Base-by-base conservation (phyloP, 441 rosid species). In the Erysimum cheiri region DNA sequence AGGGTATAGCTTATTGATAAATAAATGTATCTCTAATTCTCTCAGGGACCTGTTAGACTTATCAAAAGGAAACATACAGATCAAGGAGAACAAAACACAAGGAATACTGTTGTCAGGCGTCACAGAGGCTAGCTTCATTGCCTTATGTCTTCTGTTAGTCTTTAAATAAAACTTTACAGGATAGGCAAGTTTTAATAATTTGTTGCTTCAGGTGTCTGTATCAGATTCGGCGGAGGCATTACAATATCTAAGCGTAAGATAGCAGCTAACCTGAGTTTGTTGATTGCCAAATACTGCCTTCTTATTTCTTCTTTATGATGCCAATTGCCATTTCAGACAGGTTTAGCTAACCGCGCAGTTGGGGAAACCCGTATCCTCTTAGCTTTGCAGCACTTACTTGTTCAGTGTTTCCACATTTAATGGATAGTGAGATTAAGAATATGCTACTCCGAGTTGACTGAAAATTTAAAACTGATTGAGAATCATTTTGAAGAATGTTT, bases 361-460 rank as follows among this genome's bases (percentile, higher is more conserved):
- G 98, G 94, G 60, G 98, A 93, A 84, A 91, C 97, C 62, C 90
- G 98, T 87, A 91, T 91, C 93, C 88, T 76, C 80, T 55, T 31
- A 35, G 40, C 50, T n/a, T 64, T 44, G 52, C 37, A 53, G 48
- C 73, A 60, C 17, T 53, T 15, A 56, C 17, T 52, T n/a, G 49
- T 15, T 39, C 50, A 50, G 24, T 69, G 59, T 31, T 44, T 29
- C 60, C 36, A 9, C 44, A 37, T 29, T 29, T 49, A 50, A 54
- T 28, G 47, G 60, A 64, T 41, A 11, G 24, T 67, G 53, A 31
- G n/a, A 59, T 8, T 5, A 14, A 22, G 48, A 40, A 29, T 67
- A 50, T 58, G 54, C 26, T 73, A 28, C 36, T 12, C 72, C 4
- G 12, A 49, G 14, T 17, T 63, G 22, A 56, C 60, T 4, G 19